Conservation (phyloP, 305 asterid species). For the Plantago coronopus region DNA sequence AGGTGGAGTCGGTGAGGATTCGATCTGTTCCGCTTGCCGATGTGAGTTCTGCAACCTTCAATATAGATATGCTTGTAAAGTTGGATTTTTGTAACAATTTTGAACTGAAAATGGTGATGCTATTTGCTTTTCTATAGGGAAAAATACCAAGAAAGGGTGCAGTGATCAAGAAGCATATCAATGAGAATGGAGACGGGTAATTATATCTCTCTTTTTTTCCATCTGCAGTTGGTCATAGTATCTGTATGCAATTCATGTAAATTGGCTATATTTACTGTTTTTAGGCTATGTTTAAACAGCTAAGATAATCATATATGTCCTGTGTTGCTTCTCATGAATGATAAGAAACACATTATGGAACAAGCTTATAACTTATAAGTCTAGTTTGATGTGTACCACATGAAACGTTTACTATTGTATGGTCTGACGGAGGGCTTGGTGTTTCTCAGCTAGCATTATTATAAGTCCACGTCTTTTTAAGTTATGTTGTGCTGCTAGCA, state of each 20-base stretch:
- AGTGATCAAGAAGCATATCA: conserved; percentile 60
- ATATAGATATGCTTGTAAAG: conserved; percentile 1
- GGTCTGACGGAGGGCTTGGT: no score
- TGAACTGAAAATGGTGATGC: conserved; percentile 1
- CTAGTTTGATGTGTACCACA: no score
- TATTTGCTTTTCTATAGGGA: conserved; percentile 44
- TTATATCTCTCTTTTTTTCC: neutral
- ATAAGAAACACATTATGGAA: no score
- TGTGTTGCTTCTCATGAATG: neutral
- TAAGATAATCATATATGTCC: neutral
- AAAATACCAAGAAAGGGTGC: conserved; percentile 88
- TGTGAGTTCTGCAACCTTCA: conserved; percentile 45
- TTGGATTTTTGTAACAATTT: neutral
- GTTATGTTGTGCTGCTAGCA: no score
- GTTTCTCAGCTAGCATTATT: no score
- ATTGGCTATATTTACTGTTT: conserved; percentile 6
- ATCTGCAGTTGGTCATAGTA: neutral
- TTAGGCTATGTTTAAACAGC: neutral
- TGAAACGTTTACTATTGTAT: neutral
- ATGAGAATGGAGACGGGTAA: conserved; percentile 77
- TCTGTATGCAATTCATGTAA: conserved; percentile 10
- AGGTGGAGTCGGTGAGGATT: conserved; percentile 81
- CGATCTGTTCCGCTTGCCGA: conserved; percentile 79
- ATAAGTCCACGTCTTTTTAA: no score
- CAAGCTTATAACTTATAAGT: no score